Percentiles rank a stretch among this genome's conserved stretches.
These are phyloP conservation scores for Plasmodium blacklocki DNA, from an alignment of 169 alveolate genomes.

Conservation along the genomic window DNA sequence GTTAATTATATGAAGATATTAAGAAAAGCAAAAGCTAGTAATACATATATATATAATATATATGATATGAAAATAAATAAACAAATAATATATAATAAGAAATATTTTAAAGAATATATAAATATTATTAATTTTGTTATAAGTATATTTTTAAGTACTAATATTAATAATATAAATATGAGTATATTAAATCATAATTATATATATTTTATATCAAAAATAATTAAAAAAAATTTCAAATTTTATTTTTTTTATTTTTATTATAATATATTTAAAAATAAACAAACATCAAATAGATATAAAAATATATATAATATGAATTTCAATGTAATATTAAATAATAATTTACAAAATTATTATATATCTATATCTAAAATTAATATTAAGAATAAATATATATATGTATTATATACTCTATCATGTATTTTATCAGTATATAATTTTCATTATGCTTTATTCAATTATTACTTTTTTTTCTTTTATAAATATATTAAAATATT, in stretches of 20 bases:
- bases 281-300: slow-evolving; percentile 15
- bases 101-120: slow-evolving; percentile 50
- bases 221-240: slow-evolving; percentile 51
- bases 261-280: slow-evolving; percentile 50
- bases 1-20: slow-evolving; percentile 33
- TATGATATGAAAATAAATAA: slow-evolving; percentile 40
- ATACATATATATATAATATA: slow-evolving; percentile 47
- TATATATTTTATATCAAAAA: slow-evolving; percentile 45
- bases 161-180: slow-evolving; percentile 48
- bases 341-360: neutral
- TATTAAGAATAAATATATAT: slow-evolving; percentile 51
- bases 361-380: slow-evolving; percentile 16
- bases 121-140: slow-evolving; percentile 30
- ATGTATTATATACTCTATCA: slow-evolving; percentile 45
- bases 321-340: slow-evolving; percentile 23
- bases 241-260: slow-evolving; percentile 61
- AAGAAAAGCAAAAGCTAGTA: slow-evolving; percentile 42
- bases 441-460: slow-evolving; percentile 55
- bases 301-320: slow-evolving; percentile 35
- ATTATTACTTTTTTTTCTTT: slow-evolving; percentile 49
- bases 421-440: slow-evolving; percentile 44
- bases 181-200: slow-evolving; percentile 38
- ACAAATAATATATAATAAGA: slow-evolving; percentile 3
- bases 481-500: slow-evolving; percentile 46
- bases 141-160: slow-evolving; percentile 38